A percentile compares a stretch with the other conserved stretches of the same genome.
phyloP scores from a whole-genome alignment of 1,284 basidiomycete genomes.

The Cerrena zonata region DNA sequence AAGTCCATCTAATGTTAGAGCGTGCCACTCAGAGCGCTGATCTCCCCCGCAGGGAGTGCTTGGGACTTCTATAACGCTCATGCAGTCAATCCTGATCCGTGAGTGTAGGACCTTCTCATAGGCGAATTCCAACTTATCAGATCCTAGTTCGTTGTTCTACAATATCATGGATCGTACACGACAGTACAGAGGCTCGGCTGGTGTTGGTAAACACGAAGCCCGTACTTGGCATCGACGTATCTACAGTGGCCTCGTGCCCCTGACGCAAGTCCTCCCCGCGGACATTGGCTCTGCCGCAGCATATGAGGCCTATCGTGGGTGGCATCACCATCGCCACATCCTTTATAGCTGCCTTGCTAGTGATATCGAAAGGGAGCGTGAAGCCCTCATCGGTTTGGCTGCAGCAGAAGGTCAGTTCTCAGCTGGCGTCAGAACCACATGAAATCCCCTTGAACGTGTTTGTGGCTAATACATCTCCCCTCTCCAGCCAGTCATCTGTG shows the following conservation, averaged over 20 bases:
- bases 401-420: constrained; percentile 50
- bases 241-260: constrained; percentile 49
- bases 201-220: constrained; percentile 51
- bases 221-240: constrained; percentile 52
- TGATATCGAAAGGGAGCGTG: constrained; percentile 50
- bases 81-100: constrained; percentile 50
- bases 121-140: constrained; percentile 6
- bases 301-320: constrained; percentile 61
- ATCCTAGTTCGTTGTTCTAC: constrained; percentile 46
- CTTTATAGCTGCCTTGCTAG: constrained; percentile 50
- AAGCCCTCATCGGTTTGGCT: constrained; percentile 56
- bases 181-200: constrained; percentile 32
- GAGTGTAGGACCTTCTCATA: constrained; percentile 26
- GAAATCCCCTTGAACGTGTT: background rate
- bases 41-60: constrained; percentile 43
- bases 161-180: constrained; percentile 50
- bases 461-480: background rate
- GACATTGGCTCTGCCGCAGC: constrained; percentile 66
- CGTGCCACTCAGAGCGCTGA: constrained; percentile 13
- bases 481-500: constrained; percentile 13
- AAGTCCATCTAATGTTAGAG: constrained; percentile 15
- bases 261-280: constrained; percentile 35
- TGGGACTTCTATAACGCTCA: constrained; percentile 59
- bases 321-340: constrained; percentile 45
- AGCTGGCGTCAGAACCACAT: too few relatives aligned